Evolutionary conservation across 1,284 basidiomycete species (phyloP).

Genomic region (Phylloporus sp.): DNA sequence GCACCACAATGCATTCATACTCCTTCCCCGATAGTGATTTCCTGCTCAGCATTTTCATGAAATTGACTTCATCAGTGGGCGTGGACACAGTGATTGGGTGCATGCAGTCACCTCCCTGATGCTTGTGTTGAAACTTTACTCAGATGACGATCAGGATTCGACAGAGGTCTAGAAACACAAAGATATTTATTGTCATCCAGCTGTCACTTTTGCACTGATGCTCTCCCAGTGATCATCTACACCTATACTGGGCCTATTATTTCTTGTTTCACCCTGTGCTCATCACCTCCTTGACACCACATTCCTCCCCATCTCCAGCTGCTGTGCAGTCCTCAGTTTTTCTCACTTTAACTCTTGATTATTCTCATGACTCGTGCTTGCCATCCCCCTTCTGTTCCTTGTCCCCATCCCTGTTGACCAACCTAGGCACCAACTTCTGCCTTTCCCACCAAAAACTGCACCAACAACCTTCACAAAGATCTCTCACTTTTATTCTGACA

Average conservation of each 20-base stretch:
- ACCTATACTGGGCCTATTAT: slow-evolving; percentile 87
- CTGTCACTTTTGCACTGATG: slow-evolving; percentile 9
- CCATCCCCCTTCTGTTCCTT: slow-evolving; percentile 56
- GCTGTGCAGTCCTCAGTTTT: slow-evolving; percentile 68
- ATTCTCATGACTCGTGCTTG: slow-evolving; percentile 51
- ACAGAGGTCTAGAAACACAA: slow-evolving; percentile 87
- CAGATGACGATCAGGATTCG: slow-evolving; percentile 52
- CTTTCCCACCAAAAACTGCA: slow-evolving; percentile 65
- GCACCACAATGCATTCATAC: too few relatives aligned
- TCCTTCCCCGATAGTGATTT: too few relatives aligned
- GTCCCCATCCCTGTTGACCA: slow-evolving; percentile 50
- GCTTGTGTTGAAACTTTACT: slow-evolving; percentile 82
- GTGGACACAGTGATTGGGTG: too few relatives aligned
- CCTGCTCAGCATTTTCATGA: too few relatives aligned
- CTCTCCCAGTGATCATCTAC: slow-evolving; percentile 81
- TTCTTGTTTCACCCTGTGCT: slow-evolving; percentile 73
- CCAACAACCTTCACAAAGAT: slow-evolving; percentile 90
- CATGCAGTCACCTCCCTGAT: too few relatives aligned
- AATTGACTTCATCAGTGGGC: too few relatives aligned
- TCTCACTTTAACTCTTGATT: slow-evolving; percentile 54
- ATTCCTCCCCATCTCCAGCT: slow-evolving; percentile 54
- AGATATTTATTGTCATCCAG: slow-evolving; percentile 51
- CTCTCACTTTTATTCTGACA: slow-evolving; percentile 91
- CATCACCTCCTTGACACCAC: slow-evolving; percentile 58
- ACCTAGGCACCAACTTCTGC: slow-evolving; percentile 46